phyloP scores from a whole-genome alignment of 371 early-diverging fungal genomes.

The Lichtheimia hyalospora region DNA sequence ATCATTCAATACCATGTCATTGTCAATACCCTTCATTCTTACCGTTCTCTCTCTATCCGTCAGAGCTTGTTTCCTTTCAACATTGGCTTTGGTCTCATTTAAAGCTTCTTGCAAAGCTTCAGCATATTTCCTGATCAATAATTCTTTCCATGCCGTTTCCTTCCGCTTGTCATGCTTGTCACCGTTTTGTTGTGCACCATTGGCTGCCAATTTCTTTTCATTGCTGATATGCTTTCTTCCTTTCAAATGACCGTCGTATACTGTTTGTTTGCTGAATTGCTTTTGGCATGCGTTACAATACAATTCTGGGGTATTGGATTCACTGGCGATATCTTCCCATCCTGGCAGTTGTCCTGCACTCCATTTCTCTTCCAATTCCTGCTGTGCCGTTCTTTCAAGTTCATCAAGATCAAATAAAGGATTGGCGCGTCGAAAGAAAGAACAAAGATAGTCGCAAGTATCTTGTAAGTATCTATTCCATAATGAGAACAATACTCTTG shows the following conservation, averaged over 20 bases:
- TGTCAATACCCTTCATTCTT: constrained; percentile 18
- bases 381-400: constrained; percentile 46
- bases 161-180: constrained; percentile 54
- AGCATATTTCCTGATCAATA: constrained; percentile 60
- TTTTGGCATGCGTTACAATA: constrained; percentile 86
- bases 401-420: constrained; percentile 76
- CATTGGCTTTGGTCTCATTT: constrained; percentile 84
- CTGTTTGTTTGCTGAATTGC: constrained; percentile 82
- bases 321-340: constrained; percentile 58
- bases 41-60: constrained; percentile 84
- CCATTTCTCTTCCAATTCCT: constrained; percentile 68
- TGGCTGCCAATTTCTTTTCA: constrained; percentile 52
- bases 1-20: background rate
- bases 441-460: constrained; percentile 69
- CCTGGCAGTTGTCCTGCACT: constrained; percentile 55
- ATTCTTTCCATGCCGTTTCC: constrained; percentile 65
- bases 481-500: background rate
- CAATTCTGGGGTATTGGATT: constrained; percentile 38
- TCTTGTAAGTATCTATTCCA: constrained; percentile 63
- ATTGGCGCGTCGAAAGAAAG: constrained; percentile 74
- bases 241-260: constrained; percentile 83
- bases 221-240: constrained; percentile 92
- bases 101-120: constrained; percentile 59
- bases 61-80: constrained; percentile 93
- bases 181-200: constrained; percentile 14